Evolutionary conservation across 2,329 filamentous ascomycete genomes (phyloP).

Genomic region (Fusarium sp.): DNA sequence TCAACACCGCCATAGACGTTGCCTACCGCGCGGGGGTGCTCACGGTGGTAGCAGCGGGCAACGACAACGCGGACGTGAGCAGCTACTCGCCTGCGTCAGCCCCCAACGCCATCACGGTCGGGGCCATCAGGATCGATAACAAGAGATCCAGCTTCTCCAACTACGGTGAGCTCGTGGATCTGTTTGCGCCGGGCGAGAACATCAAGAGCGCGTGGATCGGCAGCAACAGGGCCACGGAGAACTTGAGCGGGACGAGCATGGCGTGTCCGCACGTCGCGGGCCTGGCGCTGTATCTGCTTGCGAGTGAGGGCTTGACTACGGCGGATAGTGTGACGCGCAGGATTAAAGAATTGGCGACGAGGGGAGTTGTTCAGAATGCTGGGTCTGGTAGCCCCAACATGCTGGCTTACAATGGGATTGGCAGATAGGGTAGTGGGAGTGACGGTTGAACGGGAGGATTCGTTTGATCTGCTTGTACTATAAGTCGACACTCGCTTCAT

Average conservation of each 20-base stretch:
- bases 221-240: constrained; percentile 54
- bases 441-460: not conserved
- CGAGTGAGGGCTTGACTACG: constrained; percentile 49
- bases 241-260: constrained; percentile 70
- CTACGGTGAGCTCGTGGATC: constrained; percentile 59
- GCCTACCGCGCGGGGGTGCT: constrained; percentile 61
- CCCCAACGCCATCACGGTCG: constrained; percentile 63
- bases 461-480: not conserved
- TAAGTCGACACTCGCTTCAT: constrained; percentile 9
- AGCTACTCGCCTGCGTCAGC: constrained; percentile 61
- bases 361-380: constrained; percentile 51
- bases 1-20: constrained; percentile 62
- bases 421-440: not conserved
- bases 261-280: constrained; percentile 70
- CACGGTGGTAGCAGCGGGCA: constrained; percentile 66
- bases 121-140: constrained; percentile 57
- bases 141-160: constrained; percentile 60
- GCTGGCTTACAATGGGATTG: constrained; percentile 60
- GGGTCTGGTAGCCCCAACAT: constrained; percentile 56
- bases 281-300: constrained; percentile 64
- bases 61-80: constrained; percentile 55
- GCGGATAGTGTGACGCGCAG: constrained; percentile 56
- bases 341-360: constrained; percentile 56
- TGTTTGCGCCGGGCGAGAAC: constrained; percentile 62
- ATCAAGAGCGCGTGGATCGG: constrained; percentile 61